These are phyloP conservation scores for Physcia stellaris DNA, from an alignment of 495 filamentous ascomycete genomes.

Conservation along the genomic window DNA sequence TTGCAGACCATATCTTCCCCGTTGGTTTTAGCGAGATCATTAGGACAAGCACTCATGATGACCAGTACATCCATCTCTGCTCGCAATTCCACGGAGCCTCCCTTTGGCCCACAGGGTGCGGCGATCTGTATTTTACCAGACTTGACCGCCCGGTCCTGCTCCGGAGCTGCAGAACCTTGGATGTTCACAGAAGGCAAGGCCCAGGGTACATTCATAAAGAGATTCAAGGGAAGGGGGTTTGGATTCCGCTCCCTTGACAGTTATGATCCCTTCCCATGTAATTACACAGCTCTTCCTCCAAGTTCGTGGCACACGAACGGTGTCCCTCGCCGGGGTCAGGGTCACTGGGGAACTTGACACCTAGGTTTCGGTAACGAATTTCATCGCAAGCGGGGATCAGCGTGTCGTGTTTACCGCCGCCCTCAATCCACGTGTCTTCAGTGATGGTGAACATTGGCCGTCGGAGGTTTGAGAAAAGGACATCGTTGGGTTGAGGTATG, in stretches of 20 bases:
- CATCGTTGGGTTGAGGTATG: conserved; percentile 18
- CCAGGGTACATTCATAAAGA: conserved; percentile 35
- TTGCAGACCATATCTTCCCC: no score
- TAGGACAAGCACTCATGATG: conserved; percentile 29
- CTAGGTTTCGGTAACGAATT: conserved; percentile 22
- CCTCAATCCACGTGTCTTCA: conserved; percentile 29
- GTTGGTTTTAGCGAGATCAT: conserved; percentile 27
- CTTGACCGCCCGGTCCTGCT: no score
- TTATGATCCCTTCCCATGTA: conserved; percentile 8
- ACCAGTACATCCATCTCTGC: conserved; percentile 25
- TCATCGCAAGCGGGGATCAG: conserved; percentile 27
- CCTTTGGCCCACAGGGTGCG: conserved; percentile 20
- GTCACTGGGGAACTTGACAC: conserved; percentile 23
- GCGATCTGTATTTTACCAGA: no score
- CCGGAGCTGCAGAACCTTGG: conserved; percentile 16
- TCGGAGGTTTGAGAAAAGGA: conserved; percentile 20
- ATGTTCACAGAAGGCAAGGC: no score
- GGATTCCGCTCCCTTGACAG: not conserved
- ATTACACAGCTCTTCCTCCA: conserved; percentile 23
- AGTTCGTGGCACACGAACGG: conserved; percentile 29
- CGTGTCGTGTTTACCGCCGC: conserved; percentile 26
- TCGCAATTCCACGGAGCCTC: conserved; percentile 24
- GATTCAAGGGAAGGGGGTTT: conserved; percentile 26
- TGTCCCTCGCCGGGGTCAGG: no score
- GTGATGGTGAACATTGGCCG: conserved; percentile 23